A percentile compares a stretch with the other conserved stretches of the same genome.
Evolutionary conservation across 2,329 filamentous ascomycete species (phyloP).

Genomic region (Xylariaceae sp.): DNA sequence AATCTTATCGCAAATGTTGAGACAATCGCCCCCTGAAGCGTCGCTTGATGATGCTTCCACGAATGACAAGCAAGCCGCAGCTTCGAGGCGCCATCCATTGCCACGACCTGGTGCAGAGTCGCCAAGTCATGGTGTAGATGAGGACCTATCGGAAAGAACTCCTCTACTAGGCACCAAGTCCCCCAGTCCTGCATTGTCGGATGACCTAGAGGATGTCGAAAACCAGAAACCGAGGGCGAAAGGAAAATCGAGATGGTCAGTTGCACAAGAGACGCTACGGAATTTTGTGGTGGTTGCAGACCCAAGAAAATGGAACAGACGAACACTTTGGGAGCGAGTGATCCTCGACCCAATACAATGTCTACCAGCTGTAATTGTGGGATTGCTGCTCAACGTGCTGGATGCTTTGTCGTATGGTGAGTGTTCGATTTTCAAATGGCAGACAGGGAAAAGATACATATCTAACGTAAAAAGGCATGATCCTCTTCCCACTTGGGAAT

Average conservation of each 20-base stretch:
- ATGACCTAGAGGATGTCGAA: constrained; percentile 43
- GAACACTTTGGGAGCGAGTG: constrained; percentile 58
- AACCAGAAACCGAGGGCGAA: constrained; percentile 40
- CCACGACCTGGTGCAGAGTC: constrained; percentile 3
- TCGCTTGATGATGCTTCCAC: constrained; percentile 3
- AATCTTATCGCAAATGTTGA: constrained; percentile 46
- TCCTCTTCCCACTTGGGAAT: constrained; percentile 86
- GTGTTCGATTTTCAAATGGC: background rate
- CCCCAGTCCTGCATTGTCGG: constrained; percentile 27
- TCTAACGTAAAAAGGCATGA: constrained; percentile 60
- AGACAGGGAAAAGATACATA: no score
- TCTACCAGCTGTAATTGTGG: constrained; percentile 82
- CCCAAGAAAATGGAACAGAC: constrained; percentile 69
- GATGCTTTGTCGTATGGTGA: constrained; percentile 89
- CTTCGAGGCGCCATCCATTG: constrained; percentile 7
- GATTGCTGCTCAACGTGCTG: constrained; percentile 83
- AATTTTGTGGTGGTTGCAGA: constrained; percentile 40
- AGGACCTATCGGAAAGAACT: constrained; percentile 38
- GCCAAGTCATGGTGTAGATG: background rate
- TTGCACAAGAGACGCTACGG: constrained; percentile 18
- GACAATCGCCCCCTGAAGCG: constrained; percentile 44
- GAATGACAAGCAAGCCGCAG: constrained; percentile 6
- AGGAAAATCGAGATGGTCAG: constrained; percentile 19
- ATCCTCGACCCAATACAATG: constrained; percentile 66
- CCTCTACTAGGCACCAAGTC: constrained; percentile 41